phyloP scores from a whole-genome alignment of 768 basidiomycete genomes.

The Leccinum longicurvipes region DNA sequence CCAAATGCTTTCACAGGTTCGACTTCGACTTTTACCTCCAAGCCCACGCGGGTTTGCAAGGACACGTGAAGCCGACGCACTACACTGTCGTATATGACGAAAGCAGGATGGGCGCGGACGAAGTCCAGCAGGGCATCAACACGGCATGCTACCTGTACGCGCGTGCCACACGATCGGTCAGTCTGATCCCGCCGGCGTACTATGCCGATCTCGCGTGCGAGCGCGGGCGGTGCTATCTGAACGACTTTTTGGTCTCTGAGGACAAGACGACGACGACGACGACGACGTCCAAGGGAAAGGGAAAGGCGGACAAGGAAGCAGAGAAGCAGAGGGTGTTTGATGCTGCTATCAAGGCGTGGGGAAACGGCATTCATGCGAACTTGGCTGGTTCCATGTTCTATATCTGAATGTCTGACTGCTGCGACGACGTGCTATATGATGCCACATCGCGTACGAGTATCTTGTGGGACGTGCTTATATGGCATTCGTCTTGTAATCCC shows the following conservation, averaged over 20 bases:
- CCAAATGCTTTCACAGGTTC: conserved; percentile 36
- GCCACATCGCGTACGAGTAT: no score
- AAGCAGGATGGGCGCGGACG: conserved; percentile 61
- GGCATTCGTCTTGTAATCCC: no score
- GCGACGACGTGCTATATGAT: no score
- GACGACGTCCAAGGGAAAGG: conserved; percentile 32
- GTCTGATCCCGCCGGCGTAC: conserved; percentile 75
- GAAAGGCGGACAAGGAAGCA: conserved; percentile 31
- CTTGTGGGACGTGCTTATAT: no score
- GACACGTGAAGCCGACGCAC: conserved; percentile 69
- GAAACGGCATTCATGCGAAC: conserved; percentile 52
- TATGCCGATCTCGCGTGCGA: conserved; percentile 84
- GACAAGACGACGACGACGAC: conserved; percentile 46
- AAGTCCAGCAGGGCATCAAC: conserved; percentile 71
- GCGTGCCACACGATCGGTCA: conserved; percentile 81
- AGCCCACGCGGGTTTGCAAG: conserved; percentile 73
- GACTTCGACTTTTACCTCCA: conserved; percentile 69
- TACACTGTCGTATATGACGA: conserved; percentile 83
- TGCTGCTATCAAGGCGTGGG: conserved; percentile 40
- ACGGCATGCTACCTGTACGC: conserved; percentile 72
- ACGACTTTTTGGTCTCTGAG: conserved; percentile 60
- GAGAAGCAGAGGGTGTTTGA: conserved; percentile 21
- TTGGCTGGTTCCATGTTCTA: conserved; percentile 73
- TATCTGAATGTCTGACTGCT: conserved; percentile 38
- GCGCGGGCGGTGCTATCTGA: conserved; percentile 71